Evolutionary conservation across 2,329 filamentous ascomycete species (phyloP).

Genomic region (Xylaria sp.): DNA sequence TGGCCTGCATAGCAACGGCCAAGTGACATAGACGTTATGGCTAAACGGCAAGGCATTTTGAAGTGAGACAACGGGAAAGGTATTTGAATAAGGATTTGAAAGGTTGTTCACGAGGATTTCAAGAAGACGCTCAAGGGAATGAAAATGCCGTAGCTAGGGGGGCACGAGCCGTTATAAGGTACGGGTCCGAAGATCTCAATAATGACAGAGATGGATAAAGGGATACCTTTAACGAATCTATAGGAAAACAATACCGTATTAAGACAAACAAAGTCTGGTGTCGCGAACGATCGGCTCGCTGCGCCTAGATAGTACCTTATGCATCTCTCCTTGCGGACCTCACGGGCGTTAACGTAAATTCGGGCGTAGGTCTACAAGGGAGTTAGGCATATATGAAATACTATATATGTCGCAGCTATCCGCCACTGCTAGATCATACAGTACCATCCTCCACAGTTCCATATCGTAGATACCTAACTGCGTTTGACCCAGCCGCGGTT

Average conservation of each 20-base stretch:
- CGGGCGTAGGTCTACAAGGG: not conserved
- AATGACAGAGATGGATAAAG: not conserved
- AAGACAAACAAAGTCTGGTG: slow-evolving; percentile 28
- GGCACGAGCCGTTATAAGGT: slow-evolving; percentile 22
- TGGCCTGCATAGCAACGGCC: slow-evolving; percentile 77
- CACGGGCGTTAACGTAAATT: slow-evolving; percentile 7
- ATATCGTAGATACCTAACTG: slow-evolving; percentile 10
- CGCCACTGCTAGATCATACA: slow-evolving; percentile 6
- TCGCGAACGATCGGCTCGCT: slow-evolving; percentile 35
- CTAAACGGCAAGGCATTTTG: slow-evolving; percentile 67
- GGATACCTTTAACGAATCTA: not conserved
- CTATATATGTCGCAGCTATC: slow-evolving; percentile 18
- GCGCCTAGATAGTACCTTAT: slow-evolving; percentile 32
- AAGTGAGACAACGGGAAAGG: not conserved
- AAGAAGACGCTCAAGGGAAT: not conserved
- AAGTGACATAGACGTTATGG: slow-evolving; percentile 80
- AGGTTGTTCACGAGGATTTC: not conserved
- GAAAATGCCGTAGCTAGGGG: not conserved
- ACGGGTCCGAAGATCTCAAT: not conserved
- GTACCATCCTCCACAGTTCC: slow-evolving; percentile 5
- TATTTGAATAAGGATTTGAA: not conserved
- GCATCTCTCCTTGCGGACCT: slow-evolving; percentile 6
- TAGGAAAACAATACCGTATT: not conserved
- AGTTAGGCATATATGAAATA: slow-evolving; percentile 14
- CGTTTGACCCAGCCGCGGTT: slow-evolving; percentile 19